A percentile compares a stretch with the other conserved stretches of the same genome.
Evolutionary conservation across 148 eudicot species (phyloP).

Genomic region (Fallopia convolvulus): DNA sequence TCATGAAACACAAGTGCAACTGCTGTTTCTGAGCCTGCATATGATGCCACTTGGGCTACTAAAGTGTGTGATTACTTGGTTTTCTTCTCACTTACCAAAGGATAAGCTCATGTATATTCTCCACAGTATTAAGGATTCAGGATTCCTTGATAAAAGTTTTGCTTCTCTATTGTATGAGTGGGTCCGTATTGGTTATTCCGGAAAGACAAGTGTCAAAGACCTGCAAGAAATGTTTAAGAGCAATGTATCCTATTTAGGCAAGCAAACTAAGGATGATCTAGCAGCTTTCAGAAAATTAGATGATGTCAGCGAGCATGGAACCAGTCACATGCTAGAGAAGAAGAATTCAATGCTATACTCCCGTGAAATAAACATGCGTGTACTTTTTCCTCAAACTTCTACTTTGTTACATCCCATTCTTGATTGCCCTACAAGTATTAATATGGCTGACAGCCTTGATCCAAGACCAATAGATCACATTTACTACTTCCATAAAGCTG

Average conservation of each 20-base stretch:
- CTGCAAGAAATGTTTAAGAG: slow-evolving; percentile 54
- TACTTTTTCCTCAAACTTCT: slow-evolving; percentile 36
- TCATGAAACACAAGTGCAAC: slow-evolving; percentile 46
- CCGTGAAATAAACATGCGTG: slow-evolving; percentile 33
- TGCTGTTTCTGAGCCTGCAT: slow-evolving; percentile 44
- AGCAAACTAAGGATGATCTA: slow-evolving; percentile 25
- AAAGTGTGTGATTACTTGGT: slow-evolving; percentile 65
- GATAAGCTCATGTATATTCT: slow-evolving; percentile 47
- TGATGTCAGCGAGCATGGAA: slow-evolving; percentile 6
- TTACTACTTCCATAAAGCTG: slow-evolving; percentile 79
- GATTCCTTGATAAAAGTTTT: slow-evolving; percentile 35
- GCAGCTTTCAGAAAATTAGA: slow-evolving; percentile 16
- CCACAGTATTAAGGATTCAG: slow-evolving; percentile 33
- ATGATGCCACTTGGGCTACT: slow-evolving; percentile 82
- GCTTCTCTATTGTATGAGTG: slow-evolving; percentile 61
- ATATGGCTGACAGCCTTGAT: slow-evolving; percentile 29
- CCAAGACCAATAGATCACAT: slow-evolving; percentile 74
- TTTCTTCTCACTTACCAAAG: slow-evolving; percentile 62
- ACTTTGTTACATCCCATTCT: slow-evolving; percentile 23
- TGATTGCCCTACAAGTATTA: slow-evolving; percentile 20
- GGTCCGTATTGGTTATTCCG: slow-evolving; percentile 65
- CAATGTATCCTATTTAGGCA: slow-evolving; percentile 37
- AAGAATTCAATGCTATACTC: slow-evolving; percentile 31
- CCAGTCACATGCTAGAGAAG: slow-evolving; percentile 14
- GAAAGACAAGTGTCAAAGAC: slow-evolving; percentile 49